A percentile compares a stretch with the other conserved stretches of the same genome.
Evolutionary conservation across 768 basidiomycete species (phyloP).

Genomic region (Phlebiopsis flavidoalba): DNA sequence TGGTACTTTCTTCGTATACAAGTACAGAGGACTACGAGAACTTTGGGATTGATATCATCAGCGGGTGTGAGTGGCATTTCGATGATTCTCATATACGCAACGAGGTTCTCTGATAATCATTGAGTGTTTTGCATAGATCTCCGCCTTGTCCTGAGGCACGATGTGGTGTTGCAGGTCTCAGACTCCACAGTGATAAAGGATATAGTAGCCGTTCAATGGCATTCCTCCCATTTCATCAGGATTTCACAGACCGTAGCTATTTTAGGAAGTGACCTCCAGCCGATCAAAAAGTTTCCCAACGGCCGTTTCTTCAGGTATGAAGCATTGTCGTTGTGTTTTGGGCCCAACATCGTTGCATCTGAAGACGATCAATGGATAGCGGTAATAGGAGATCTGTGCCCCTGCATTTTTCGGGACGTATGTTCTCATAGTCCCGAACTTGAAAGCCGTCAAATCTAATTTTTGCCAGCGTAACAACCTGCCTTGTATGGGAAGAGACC

Average conservation of each 20-base stretch:
- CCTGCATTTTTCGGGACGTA: constrained; percentile 55
- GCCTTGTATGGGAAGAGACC: constrained; percentile 35
- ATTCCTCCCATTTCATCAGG: background rate
- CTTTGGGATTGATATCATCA: constrained; percentile 10
- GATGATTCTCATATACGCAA: no score
- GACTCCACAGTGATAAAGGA: constrained; percentile 15
- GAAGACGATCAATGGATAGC: constrained; percentile 68
- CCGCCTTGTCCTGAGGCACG: background rate
- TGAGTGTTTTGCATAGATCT: background rate
- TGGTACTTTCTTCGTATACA: constrained; percentile 16
- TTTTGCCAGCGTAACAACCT: constrained; percentile 32
- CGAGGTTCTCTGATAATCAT: no score
- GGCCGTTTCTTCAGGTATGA: constrained; percentile 41
- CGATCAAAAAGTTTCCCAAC: constrained; percentile 54
- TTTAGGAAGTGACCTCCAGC: constrained; percentile 44
- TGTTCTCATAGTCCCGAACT: constrained; percentile 7
- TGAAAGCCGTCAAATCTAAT: background rate
- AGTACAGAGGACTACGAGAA: constrained; percentile 14
- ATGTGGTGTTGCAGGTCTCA: constrained; percentile 1
- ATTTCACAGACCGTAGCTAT: background rate
- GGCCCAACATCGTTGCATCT: constrained; percentile 56
- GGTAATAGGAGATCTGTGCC: constrained; percentile 54
- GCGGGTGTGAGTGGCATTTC: background rate
- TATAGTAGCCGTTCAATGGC: background rate
- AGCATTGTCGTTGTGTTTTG: constrained; percentile 47